These are phyloP conservation scores for Heliocybe sulcata DNA, from an alignment of 1,284 basidiomycete genomes.

Conservation along the genomic window DNA sequence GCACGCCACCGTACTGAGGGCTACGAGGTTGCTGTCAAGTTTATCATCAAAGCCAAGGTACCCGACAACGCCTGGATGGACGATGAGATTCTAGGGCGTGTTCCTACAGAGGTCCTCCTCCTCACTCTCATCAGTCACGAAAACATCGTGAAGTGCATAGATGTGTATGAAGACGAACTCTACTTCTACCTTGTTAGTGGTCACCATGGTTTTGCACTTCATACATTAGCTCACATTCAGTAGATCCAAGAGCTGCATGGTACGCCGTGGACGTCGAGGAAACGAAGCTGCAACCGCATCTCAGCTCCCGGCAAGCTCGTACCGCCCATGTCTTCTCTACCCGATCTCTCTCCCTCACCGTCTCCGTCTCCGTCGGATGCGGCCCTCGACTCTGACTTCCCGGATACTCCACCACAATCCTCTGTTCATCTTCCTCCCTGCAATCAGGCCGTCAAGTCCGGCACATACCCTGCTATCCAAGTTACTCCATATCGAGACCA, in stretches of 20 bases:
- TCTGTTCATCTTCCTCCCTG: slow-evolving; percentile 15
- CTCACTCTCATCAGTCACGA: slow-evolving; percentile 71
- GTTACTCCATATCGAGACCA: background rate
- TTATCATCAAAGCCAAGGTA: slow-evolving; percentile 83
- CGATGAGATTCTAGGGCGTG: slow-evolving; percentile 48
- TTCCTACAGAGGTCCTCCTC: slow-evolving; percentile 81
- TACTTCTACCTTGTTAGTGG: slow-evolving; percentile 81
- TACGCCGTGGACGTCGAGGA: slow-evolving; percentile 61
- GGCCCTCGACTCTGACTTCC: slow-evolving; percentile 17
- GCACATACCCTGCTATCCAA: background rate
- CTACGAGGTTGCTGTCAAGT: slow-evolving; percentile 86
- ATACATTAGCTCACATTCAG: background rate
- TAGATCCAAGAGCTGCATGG: slow-evolving; percentile 92
- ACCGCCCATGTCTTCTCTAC: slow-evolving; percentile 25
- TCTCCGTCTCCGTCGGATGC: slow-evolving; percentile 45
- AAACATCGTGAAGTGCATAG: slow-evolving; percentile 78
- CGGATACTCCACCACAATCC: slow-evolving; percentile 32
- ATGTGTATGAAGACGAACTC: slow-evolving; percentile 74
- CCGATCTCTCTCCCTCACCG: slow-evolving; percentile 41
- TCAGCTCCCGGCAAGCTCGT: slow-evolving; percentile 21
- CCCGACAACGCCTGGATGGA: slow-evolving; percentile 76
- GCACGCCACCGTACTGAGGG: slow-evolving; percentile 49
- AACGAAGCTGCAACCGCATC: slow-evolving; percentile 12
- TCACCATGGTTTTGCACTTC: background rate
- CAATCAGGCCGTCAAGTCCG: background rate